Conservation (phyloP, 2,329 filamentous ascomycete genomes). For the Dothiorella sarmentorum region DNA sequence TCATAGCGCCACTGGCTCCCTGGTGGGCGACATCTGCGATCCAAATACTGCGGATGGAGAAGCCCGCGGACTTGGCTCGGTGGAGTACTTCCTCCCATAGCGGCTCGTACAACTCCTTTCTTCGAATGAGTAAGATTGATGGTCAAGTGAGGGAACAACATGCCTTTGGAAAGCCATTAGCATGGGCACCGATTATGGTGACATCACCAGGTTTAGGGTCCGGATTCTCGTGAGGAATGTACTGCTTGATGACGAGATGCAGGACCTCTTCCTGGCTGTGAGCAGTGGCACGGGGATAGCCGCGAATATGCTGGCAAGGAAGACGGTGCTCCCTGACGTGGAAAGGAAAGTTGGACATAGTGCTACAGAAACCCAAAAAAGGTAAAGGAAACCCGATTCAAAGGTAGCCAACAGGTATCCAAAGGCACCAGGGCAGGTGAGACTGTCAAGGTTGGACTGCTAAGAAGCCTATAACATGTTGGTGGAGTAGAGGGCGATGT, state of each 20-base stretch:
- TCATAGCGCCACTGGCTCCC: conserved; percentile 73
- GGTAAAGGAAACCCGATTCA: background rate
- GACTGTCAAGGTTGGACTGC: no score
- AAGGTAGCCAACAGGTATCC: background rate
- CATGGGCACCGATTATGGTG: conserved; percentile 82
- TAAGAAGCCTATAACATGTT: background rate
- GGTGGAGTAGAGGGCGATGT: conserved; percentile 24
- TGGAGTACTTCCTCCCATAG: conserved; percentile 79
- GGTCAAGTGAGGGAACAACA: background rate
- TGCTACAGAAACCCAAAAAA: background rate
- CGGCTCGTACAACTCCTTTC: conserved; percentile 83
- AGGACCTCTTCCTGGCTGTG: conserved; percentile 72
- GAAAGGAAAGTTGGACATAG: conserved; percentile 60
- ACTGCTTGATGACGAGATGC: conserved; percentile 78
- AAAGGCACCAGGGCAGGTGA: background rate
- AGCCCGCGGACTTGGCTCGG: conserved; percentile 54
- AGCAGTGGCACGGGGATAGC: conserved; percentile 72
- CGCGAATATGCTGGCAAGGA: conserved; percentile 73
- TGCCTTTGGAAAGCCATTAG: conserved; percentile 90
- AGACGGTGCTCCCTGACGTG: conserved; percentile 67
- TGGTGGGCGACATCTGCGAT: conserved; percentile 87
- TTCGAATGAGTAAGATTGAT: conserved; percentile 19
- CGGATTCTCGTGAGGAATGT: conserved; percentile 70
- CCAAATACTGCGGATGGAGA: conserved; percentile 79
- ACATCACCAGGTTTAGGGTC: conserved; percentile 69